These are phyloP conservation scores for Cystobasidium tubakii DNA, from an alignment of 768 basidiomycete genomes.

Conservation along the genomic window DNA sequence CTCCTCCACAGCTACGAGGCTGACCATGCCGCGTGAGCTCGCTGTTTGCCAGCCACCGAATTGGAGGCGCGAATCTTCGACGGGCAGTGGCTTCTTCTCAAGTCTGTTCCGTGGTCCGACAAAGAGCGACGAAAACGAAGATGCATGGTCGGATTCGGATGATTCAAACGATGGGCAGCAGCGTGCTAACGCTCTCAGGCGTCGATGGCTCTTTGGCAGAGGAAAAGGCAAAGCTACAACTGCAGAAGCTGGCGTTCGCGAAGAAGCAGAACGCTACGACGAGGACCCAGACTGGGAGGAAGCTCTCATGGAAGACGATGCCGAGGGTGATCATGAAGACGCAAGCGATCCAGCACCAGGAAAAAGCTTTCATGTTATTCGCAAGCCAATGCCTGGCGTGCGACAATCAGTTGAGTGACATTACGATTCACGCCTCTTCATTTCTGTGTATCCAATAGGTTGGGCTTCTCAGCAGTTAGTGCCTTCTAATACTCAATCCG, in stretches of 20 bases:
- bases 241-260: constrained; percentile 2
- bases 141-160: constrained; percentile 33
- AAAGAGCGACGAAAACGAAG: constrained; percentile 18
- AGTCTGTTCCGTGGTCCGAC: constrained; percentile 18
- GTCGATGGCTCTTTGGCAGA: constrained; percentile 15
- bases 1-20: background rate
- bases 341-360: background rate
- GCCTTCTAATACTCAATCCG: no score
- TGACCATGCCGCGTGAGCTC: background rate
- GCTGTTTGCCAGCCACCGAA: background rate
- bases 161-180: constrained; percentile 3
- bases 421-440: no score
- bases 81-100: constrained; percentile 28
- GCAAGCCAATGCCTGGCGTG: background rate
- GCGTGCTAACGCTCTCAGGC: background rate
- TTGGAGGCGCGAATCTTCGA: constrained; percentile 26
- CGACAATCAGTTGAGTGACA: background rate
- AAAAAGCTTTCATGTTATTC: constrained; percentile 15
- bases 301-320: background rate
- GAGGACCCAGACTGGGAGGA: background rate
- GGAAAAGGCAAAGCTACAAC: background rate
- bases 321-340: background rate
- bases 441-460: no score
- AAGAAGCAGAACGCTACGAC: constrained; percentile 1
- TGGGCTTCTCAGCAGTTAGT: no score